A percentile compares a stretch with the other conserved stretches of the same genome.
phyloP scores from a whole-genome alignment of 1,139 yeast genomes.

The Blastobotrys proliferans region DNA sequence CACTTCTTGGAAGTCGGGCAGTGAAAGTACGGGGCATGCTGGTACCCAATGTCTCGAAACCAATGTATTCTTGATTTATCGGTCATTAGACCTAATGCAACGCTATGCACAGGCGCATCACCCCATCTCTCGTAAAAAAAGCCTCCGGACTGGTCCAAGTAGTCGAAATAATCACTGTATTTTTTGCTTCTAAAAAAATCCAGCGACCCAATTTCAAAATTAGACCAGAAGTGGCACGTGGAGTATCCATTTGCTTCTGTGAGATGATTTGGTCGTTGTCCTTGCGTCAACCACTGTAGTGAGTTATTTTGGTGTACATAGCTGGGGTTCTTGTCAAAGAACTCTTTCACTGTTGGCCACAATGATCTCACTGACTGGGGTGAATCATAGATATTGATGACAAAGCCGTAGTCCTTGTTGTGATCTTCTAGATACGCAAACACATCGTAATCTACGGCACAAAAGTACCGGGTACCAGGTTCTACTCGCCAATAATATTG shows the following conservation, averaged over 20 bases:
- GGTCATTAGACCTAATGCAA: conserved; percentile 71
- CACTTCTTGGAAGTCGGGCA: conserved; percentile 54
- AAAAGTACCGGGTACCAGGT: conserved; percentile 63
- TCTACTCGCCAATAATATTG: conserved; percentile 78
- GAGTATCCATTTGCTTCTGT: conserved; percentile 62
- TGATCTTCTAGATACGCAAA: conserved; percentile 69
- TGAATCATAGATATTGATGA: conserved; percentile 62
- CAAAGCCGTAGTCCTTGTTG: conserved; percentile 64
- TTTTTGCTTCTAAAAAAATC: conserved; percentile 69
- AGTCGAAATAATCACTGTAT: conserved; percentile 59
- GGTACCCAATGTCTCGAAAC: conserved; percentile 84
- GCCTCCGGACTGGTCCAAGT: conserved; percentile 65
- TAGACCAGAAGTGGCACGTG: conserved; percentile 86
- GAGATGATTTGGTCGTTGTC: conserved; percentile 40
- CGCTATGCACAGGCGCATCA: conserved; percentile 82
- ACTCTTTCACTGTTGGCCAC: conserved; percentile 70
- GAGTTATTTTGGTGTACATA: conserved; percentile 65
- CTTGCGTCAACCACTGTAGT: conserved; percentile 67
- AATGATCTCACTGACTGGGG: conserved; percentile 57
- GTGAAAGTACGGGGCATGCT: conserved; percentile 66
- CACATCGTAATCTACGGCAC: conserved; percentile 68
- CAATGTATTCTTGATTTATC: conserved; percentile 70
- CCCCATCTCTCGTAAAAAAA: conserved; percentile 91
- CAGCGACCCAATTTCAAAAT: conserved; percentile 77
- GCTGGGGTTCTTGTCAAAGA: conserved; percentile 52